Evolutionary conservation across 371 early-diverging fungal genomes (phyloP), one percentile per base, ranked within the genome.

Genomic region (Choanephora cucurbitarum): DNA sequence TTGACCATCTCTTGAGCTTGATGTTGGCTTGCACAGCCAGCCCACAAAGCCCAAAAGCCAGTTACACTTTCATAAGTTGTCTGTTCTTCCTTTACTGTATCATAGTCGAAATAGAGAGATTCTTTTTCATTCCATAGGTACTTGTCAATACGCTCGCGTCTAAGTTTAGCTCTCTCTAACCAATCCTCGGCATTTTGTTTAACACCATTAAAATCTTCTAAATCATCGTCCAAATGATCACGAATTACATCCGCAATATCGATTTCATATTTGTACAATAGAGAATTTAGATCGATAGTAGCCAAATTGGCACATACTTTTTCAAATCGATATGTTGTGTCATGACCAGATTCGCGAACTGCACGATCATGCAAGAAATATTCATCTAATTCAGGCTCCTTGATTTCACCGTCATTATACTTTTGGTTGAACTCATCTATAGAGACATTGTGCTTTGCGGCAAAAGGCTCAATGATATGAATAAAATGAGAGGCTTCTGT

Each of bases 291-390:
- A 64, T 96, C 96, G 33, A 95, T 80, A 1, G 95, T 93, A 5
- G 89, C 90, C 50, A 96, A 74, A 57, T 89, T 73, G 0, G 95
- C 96, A 67, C 94, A 93, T 24, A 85, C 76, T 24, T 82, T 82
- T 57, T 96, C 96, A 22, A 93, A 83, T 1, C 95, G 79, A 67
- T 96, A 95, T 6, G 95, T 90, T 0, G 95, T 95, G 64, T 96
- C 95, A 72, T 96, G 95, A 6, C 95, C 96, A 21, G 91, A 91
- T 74, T 95, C 95, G 32, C 96, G 86, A 3, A 94, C 95, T 0
- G 95, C 95, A 4, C 96, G 85, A 60, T 96, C 96, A 65, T 96
- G 95, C 39, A 91, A 76, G 67, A 96, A 95, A 70, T 94, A 96
- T 37, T 67, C 82, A 72, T 96, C 95, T 52, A 96, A 70, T 53